Base-by-base conservation (phyloP, 1,284 basidiomycete species). In the Phellopilus nigrolimitatus region DNA sequence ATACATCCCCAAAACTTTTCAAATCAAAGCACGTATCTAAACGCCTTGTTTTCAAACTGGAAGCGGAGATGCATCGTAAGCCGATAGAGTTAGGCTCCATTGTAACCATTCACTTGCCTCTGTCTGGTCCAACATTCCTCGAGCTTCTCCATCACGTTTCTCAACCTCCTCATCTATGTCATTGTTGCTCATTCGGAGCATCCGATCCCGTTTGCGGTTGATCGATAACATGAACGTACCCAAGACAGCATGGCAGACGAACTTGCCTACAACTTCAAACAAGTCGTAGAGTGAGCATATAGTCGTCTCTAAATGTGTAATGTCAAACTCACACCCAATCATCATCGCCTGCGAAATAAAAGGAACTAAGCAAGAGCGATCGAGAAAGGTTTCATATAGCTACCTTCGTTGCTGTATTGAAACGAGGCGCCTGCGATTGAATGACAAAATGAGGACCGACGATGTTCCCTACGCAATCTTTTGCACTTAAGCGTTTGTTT, bases 101-200 rank as follows among this genome's bases (percentile, higher is more conserved):
- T n/a, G n/a, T n/a, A n/a, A n/a, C n/a, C 3, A 19, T 30, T 24
- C 17, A n/a, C 12, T 22, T 47, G 37, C 45, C 33, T 53, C 51
- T 15, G 51, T 53, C 28, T 49, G 51, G 43, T 53, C 51, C 9
- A 53, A 21, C 51, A 53, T 53, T 21, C 51, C 51, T 30, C 45
- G 28, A 25, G 36, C 30, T 53, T 53, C 51, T 17, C 46, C 51
- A 25, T 42, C 17, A 6, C 25, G 44, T 17, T 27, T 53, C 24
- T 53, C 46, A 15, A 17, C 24, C 33, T 47, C 51, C 28, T 21
- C 24, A 30, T 53, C 51, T 17, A 53, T 30, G 10, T 30, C 19
- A n/a, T 31, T 36, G 15, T 25, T 10, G 15, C 31, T 25, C 30
- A 15, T 33, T 1, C 28, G 22, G 17, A 48, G 30, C 30, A 31